Percentiles rank a stretch among this genome's conserved stretches.
phyloP scores from a whole-genome alignment of 2,329 filamentous ascomycete genomes.

The Claviceps purpurea region DNA sequence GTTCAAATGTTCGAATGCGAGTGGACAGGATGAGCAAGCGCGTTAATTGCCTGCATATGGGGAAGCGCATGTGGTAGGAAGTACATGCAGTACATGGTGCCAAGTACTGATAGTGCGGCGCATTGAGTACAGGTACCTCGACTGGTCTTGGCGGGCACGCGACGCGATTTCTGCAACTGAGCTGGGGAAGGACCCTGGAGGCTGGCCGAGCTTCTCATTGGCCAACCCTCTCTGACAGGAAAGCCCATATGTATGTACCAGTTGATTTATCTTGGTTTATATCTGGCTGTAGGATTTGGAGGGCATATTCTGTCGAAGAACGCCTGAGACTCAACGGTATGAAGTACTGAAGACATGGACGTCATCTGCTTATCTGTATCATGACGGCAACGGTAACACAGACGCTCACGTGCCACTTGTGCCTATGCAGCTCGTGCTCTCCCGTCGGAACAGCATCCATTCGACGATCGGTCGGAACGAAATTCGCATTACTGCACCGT shows the following conservation, averaged over 20 bases:
- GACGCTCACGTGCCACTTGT: neutral
- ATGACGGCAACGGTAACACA: neutral
- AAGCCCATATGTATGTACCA: neutral
- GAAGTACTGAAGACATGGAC: neutral
- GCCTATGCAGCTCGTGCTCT: neutral
- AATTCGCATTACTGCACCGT: neutral
- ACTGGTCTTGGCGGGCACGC: neutral
- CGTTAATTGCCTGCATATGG: conserved; percentile 9
- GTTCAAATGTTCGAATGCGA: neutral
- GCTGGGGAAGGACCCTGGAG: neutral
- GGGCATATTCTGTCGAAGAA: neutral
- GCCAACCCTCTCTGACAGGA: neutral
- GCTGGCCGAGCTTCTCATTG: neutral
- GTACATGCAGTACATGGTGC: neutral
- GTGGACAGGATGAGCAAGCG: neutral
- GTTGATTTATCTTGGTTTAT: too few species aligned
- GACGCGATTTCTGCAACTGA: conserved; percentile 1
- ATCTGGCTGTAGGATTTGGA: too few species aligned
- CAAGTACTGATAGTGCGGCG: neutral
- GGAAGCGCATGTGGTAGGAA: neutral
- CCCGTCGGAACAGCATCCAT: neutral
- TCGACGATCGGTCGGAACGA: neutral
- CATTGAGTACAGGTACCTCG: neutral
- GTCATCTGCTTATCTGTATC: neutral
- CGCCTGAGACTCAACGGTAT: neutral